phyloP scores from a whole-genome alignment of 768 basidiomycete genomes.

The Melanogaster broomeanus region DNA sequence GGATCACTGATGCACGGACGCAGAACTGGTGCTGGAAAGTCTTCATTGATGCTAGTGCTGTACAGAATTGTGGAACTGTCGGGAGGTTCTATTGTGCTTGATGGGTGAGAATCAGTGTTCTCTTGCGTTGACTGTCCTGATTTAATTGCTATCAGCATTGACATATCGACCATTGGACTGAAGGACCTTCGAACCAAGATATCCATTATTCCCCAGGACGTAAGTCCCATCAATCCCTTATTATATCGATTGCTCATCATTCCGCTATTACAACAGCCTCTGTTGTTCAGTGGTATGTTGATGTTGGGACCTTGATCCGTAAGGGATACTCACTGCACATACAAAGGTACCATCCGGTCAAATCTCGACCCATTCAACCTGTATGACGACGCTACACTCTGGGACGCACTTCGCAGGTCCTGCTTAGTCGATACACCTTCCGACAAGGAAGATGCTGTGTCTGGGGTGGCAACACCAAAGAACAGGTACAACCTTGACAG shows the following conservation, averaged over 20 bases:
- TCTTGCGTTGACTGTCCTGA: not conserved
- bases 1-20: not conserved
- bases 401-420: constrained; percentile 74
- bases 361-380: constrained; percentile 60
- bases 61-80: constrained; percentile 70
- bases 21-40: constrained; percentile 58
- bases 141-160: constrained; percentile 42
- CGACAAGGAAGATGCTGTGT: constrained; percentile 17
- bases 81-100: constrained; percentile 60
- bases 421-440: constrained; percentile 38
- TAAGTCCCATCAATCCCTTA: constrained; percentile 32
- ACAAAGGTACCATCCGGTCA: constrained; percentile 54
- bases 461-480: constrained; percentile 14
- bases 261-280: constrained; percentile 41
- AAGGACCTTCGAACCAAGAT: constrained; percentile 59
- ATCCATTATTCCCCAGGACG: constrained; percentile 70
- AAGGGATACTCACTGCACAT: constrained; percentile 33
- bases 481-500: constrained; percentile 52
- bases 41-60: constrained; percentile 63
- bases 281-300: constrained; percentile 54
- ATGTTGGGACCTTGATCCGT: constrained; percentile 31
- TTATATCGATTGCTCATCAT: constrained; percentile 1
- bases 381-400: constrained; percentile 65
- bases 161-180: constrained; percentile 70
- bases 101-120: constrained; percentile 43